Evolutionary conservation across 78 protist species (phyloP).

Genomic region (Dictyostelium firmibasis): DNA sequence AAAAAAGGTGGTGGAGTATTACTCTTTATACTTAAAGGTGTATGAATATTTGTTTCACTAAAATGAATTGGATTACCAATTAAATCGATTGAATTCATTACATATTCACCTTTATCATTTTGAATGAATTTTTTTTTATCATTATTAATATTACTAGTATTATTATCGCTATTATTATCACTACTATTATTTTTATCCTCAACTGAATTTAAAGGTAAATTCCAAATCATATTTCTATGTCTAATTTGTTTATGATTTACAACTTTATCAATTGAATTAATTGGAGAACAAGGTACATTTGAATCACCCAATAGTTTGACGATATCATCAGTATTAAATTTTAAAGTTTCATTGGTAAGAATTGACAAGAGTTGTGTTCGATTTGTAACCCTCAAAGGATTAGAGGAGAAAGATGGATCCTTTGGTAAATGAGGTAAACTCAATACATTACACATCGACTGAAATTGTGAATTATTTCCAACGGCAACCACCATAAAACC

Average conservation of each 20-base stretch:
- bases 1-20: constrained; percentile 63
- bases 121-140: neutral
- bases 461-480: constrained; percentile 71
- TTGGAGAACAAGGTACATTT: constrained; percentile 75
- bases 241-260: constrained; percentile 42
- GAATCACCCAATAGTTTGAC: neutral
- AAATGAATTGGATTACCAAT: constrained; percentile 79
- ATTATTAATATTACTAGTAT: neutral
- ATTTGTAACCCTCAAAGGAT: constrained; percentile 47
- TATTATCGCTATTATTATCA: neutral
- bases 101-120: neutral
- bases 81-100: constrained; percentile 3
- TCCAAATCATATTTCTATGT: constrained; percentile 61
- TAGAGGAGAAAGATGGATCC: neutral
- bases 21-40: neutral
- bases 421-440: neutral
- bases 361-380: neutral
- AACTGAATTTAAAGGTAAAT: neutral
- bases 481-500: constrained; percentile 68
- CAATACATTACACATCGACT: constrained; percentile 21
- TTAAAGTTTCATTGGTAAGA: neutral
- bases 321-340: neutral
- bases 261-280: constrained; percentile 50
- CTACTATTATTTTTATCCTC: neutral
- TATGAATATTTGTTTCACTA: constrained; percentile 57